A percentile compares a stretch with the other conserved stretches of the same genome.
These are phyloP conservation scores for Aspergillus caelatus DNA, from an alignment of 2,329 filamentous ascomycete species.

Conservation along the genomic window DNA sequence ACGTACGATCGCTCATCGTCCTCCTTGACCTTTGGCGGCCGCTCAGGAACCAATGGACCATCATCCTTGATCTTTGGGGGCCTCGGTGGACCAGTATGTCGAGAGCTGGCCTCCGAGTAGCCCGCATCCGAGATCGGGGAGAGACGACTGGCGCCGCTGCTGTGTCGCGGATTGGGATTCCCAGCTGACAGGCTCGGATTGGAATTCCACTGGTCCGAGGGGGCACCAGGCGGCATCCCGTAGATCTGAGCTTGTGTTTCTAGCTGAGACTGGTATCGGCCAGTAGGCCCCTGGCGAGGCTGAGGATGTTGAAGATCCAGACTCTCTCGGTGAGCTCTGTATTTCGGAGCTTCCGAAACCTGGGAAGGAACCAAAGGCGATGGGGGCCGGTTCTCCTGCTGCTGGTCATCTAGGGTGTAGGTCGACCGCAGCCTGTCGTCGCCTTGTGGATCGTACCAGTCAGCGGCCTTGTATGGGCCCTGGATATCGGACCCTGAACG, in stretches of 20 bases:
- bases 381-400: conserved; percentile 53
- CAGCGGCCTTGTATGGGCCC: conserved; percentile 57
- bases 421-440: conserved; percentile 50
- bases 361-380: conserved; percentile 66
- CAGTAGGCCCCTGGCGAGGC: conserved; percentile 63
- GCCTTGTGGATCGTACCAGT: conserved; percentile 49
- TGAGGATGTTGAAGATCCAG: conserved; percentile 67
- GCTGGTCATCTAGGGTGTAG: conserved; percentile 43
- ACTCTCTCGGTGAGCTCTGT: conserved; percentile 66
- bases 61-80: conserved; percentile 60
- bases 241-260: conserved; percentile 64
- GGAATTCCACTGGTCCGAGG: conserved; percentile 50
- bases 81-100: conserved; percentile 48
- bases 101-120: conserved; percentile 47
- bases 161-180: conserved; percentile 38
- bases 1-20: conserved; percentile 40
- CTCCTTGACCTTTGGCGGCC: conserved; percentile 44
- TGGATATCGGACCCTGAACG: conserved; percentile 76
- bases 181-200: conserved; percentile 43
- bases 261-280: conserved; percentile 63
- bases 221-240: conserved; percentile 20
- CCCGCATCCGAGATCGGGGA: conserved; percentile 52
- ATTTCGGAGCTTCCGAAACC: conserved; percentile 61
- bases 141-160: conserved; percentile 43
- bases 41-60: conserved; percentile 61